These are phyloP conservation scores for Turritis glabra DNA, from an alignment of 345 rosid genomes.

Conservation along the genomic window DNA sequence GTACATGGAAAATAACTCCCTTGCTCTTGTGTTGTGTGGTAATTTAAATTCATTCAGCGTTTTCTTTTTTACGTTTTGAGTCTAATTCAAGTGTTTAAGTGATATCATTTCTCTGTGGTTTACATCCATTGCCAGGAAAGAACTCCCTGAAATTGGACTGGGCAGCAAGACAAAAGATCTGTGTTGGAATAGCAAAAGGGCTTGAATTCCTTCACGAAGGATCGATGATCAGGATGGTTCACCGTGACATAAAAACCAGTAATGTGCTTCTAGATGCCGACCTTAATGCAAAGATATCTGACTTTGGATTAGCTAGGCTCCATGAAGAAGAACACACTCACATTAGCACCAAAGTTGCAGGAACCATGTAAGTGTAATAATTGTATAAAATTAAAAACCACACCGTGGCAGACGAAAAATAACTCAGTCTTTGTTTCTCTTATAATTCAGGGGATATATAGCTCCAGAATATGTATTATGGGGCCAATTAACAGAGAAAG, in stretches of 20 bases:
- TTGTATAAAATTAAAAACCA: background rate
- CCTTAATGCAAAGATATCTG: constrained; percentile 65
- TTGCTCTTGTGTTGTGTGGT: constrained; percentile 40
- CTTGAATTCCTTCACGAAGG: constrained; percentile 62
- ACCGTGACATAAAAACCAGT: constrained; percentile 63
- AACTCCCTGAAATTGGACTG: constrained; percentile 43
- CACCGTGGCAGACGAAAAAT: background rate
- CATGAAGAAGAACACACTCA: constrained; percentile 52
- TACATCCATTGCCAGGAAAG: background rate
- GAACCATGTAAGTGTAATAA: constrained; percentile 51
- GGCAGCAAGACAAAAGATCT: constrained; percentile 50
- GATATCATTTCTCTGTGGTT: background rate
- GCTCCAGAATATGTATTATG: constrained; percentile 49
- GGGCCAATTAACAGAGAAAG: constrained; percentile 51
- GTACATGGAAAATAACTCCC: constrained; percentile 51
- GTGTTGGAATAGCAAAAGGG: constrained; percentile 66
- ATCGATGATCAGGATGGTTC: constrained; percentile 57
- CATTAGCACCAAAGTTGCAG: constrained; percentile 63
- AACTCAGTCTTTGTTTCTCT: background rate
- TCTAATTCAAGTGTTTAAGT: constrained; percentile 30
- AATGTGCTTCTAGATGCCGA: constrained; percentile 57
- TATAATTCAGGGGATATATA: constrained; percentile 41
- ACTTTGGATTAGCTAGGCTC: constrained; percentile 70
- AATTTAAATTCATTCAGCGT: background rate
- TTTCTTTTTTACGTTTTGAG: background rate